Evolutionary conservation across 2,329 filamentous ascomycete species (phyloP).

Genomic region (Gnomoniopsis sp.): DNA sequence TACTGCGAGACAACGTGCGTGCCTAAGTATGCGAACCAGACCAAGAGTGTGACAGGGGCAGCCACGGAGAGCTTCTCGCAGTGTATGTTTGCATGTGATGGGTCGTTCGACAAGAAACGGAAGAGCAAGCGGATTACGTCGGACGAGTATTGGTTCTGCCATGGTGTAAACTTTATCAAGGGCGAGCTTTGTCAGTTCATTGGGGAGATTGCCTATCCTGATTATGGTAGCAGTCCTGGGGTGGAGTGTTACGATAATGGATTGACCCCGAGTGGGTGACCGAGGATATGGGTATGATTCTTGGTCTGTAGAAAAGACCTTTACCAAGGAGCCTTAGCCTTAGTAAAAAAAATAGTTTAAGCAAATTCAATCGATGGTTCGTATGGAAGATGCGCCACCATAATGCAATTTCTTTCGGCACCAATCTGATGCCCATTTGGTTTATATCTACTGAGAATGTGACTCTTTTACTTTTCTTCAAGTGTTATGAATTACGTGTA

Average conservation of each 20-base stretch:
- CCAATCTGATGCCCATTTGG: too few relatives aligned
- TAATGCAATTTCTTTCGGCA: too few relatives aligned
- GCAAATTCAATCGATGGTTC: too few relatives aligned
- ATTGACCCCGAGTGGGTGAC: background rate
- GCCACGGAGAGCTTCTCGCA: background rate
- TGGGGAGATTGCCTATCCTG: background rate
- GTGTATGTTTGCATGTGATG: slow-evolving; percentile 2
- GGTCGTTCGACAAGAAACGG: slow-evolving; percentile 1
- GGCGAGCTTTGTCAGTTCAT: slow-evolving; percentile 1
- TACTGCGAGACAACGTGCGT: background rate
- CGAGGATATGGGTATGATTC: background rate
- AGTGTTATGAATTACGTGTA: too few relatives aligned
- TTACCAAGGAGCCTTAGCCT: too few relatives aligned
- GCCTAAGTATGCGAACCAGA: background rate
- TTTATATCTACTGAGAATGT: too few relatives aligned
- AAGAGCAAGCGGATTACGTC: background rate
- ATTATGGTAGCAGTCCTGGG: background rate
- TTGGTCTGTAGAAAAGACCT: too few relatives aligned
- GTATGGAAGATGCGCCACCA: too few relatives aligned
- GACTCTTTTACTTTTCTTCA: too few relatives aligned
- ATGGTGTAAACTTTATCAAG: slow-evolving; percentile 7
- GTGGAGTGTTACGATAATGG: slow-evolving; percentile 5
- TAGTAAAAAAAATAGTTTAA: too few relatives aligned
- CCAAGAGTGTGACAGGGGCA: background rate
- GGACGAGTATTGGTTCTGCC: slow-evolving; percentile 2